phyloP scores from a whole-genome alignment of 768 basidiomycete species.

The Lyophyllum decastes region DNA sequence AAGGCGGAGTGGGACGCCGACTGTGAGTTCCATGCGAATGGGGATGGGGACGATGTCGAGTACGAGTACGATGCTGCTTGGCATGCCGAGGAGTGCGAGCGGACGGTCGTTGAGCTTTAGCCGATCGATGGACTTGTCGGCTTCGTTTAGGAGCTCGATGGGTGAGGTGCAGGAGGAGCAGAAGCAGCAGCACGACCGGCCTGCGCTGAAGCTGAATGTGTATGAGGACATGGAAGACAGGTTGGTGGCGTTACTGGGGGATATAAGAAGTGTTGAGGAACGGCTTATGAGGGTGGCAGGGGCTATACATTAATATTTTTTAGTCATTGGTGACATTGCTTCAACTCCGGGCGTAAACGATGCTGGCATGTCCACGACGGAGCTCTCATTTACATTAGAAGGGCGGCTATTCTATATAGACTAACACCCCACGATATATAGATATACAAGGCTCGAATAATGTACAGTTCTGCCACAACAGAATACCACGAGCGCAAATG shows the following conservation, averaged over 20 bases:
- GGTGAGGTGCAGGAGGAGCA: neutral
- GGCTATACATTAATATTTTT: conserved; percentile 2
- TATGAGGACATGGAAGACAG: conserved; percentile 43
- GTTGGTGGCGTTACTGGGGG: conserved; percentile 42
- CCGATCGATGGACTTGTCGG: conserved; percentile 15
- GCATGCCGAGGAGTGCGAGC: conserved; percentile 12
- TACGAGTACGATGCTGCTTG: conserved; percentile 18
- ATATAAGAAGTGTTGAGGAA: conserved; percentile 44
- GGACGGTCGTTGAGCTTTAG: conserved; percentile 23
- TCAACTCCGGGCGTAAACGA: neutral
- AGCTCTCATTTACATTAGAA: neutral
- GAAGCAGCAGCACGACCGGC: neutral
- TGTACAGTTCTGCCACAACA: neutral
- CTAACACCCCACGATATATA: too few species aligned
- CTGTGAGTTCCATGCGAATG: conserved; percentile 39
- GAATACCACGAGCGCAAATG: neutral
- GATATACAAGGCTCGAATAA: neutral
- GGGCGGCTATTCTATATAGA: neutral
- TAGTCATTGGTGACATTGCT: too few species aligned
- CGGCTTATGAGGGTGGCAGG: conserved; percentile 28
- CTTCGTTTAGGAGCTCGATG: conserved; percentile 15
- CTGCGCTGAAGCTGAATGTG: neutral
- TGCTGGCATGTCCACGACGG: neutral
- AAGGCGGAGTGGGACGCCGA: conserved; percentile 63
- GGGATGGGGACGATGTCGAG: conserved; percentile 22